Evolutionary conservation across 257 asterid species (phyloP), one percentile per base, ranked within the genome.

Genomic region (Lycium ferocissimum): DNA sequence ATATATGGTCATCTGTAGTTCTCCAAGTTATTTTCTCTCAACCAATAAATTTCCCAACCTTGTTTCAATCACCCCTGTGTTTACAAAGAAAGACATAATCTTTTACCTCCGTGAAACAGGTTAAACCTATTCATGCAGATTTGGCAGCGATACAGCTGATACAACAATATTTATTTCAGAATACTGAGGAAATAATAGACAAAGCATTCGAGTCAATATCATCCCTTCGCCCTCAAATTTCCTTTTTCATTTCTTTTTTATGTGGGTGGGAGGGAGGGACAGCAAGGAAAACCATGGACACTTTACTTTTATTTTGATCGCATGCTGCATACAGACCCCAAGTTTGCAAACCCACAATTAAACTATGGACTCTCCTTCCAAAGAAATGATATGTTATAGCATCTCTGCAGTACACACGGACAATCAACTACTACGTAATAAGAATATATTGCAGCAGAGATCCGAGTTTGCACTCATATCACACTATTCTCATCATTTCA

Each of bases 161-260:
- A 5, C 35, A 71, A 40, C 79, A 40, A 7, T 6, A 38, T 70
- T 70, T 54, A 70, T 15, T 70, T 70, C 79, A 18, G 54, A 38
- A 17, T 38, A 18, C 79, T 70, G 79, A 37, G 40, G 65, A 70
- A 67, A 7, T 17, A 40, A 22, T 49, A 13, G 62, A 75, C 20
- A 49, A 75, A 22, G 37, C 62, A 75, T 22, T 51, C 45, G n/a
- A 75, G 20, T 47, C 62, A 75, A 53, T 22, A 22, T 49, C 62
- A 49, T 49, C 62, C 45, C 45, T 75, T 22, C 81, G 58, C 81
- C 45, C 45, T 75, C 81, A 75, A 75, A 75, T 75, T 49, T 49
- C 45, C 81, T 75, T 13, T 47, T 47, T 73, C 81, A 73, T n/a
- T 12, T 47, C 15, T 72, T 20, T 47, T 73, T 73, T 47, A 70